These are phyloP conservation scores for Cyclocybe cylindracea DNA, from an alignment of 768 basidiomycete species.

Conservation along the genomic window DNA sequence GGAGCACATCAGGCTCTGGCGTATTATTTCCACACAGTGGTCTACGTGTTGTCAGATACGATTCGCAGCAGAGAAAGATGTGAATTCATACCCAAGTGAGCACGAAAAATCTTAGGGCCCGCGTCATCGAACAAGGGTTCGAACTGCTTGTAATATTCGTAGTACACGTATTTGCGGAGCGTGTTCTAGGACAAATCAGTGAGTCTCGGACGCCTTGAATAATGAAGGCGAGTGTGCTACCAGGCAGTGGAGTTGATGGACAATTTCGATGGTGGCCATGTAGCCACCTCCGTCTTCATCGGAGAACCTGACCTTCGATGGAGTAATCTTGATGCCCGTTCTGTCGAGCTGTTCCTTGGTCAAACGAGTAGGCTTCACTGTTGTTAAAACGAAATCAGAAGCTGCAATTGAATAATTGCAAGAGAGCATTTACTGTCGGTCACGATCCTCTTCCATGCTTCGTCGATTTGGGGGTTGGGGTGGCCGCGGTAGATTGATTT, in stretches of 20 bases:
- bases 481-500: conserved; percentile 1
- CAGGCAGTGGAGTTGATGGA: conserved; percentile 6
- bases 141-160: neutral
- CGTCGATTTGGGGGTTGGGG: neutral
- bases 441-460: conserved; percentile 4
- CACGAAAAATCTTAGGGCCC: neutral
- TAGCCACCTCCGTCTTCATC: conserved; percentile 6
- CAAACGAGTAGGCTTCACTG: neutral
- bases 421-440: neutral
- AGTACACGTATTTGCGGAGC: conserved; percentile 1
- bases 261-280: conserved; percentile 4
- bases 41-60: neutral
- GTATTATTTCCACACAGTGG: conserved; percentile 6
- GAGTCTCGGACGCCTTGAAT: neutral
- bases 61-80: neutral
- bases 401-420: neutral
- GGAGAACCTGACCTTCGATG: conserved; percentile 3
- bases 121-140: neutral
- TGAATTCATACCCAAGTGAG: neutral
- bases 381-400: too few species aligned
- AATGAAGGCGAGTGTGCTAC: neutral
- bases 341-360: neutral
- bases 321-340: neutral
- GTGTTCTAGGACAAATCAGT: neutral
- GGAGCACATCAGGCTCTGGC: conserved; percentile 4